These are phyloP conservation scores for Ogataea ganodermae DNA, from an alignment of 805 yeast species.

Conservation along the genomic window DNA sequence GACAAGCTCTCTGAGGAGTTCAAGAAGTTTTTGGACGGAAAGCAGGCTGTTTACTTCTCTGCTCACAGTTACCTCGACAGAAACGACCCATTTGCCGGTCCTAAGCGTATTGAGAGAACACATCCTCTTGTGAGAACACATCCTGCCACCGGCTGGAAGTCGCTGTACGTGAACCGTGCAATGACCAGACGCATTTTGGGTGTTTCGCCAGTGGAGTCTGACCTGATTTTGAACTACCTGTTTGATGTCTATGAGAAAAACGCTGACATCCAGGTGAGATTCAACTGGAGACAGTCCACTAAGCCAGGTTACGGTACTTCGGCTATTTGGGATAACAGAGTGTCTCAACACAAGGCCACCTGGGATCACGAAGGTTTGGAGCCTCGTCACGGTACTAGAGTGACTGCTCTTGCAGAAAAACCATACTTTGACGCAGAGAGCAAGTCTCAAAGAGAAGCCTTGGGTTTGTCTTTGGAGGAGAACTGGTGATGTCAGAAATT, in stretches of 20 bases:
- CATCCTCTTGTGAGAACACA: slow-evolving; percentile 66
- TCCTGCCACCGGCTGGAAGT: slow-evolving; percentile 66
- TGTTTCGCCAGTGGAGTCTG: slow-evolving; percentile 51
- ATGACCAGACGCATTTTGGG: slow-evolving; percentile 56
- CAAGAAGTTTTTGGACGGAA: slow-evolving; percentile 53
- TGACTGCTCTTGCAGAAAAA: slow-evolving; percentile 53
- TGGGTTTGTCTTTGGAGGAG: slow-evolving; percentile 37
- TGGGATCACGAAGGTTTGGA: slow-evolving; percentile 45
- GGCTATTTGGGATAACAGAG: slow-evolving; percentile 53
- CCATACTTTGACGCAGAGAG: slow-evolving; percentile 53
- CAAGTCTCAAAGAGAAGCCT: slow-evolving; percentile 54
- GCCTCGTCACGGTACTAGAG: slow-evolving; percentile 56
- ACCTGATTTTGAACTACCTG: slow-evolving; percentile 45
- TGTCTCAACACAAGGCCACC: slow-evolving; percentile 46
- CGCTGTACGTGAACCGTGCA: slow-evolving; percentile 53
- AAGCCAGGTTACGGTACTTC: slow-evolving; percentile 43
- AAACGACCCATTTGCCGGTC: slow-evolving; percentile 48
- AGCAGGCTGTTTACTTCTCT: slow-evolving; percentile 46
- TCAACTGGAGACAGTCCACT: slow-evolving; percentile 46
- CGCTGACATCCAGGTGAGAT: slow-evolving; percentile 57
- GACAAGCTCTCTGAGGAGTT: slow-evolving; percentile 55
- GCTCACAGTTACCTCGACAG: slow-evolving; percentile 43
- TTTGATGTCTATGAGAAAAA: slow-evolving; percentile 49
- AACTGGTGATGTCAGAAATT: neutral
- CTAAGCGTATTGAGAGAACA: slow-evolving; percentile 50